Percentiles rank a stretch among this genome's conserved stretches.
Evolutionary conservation across 768 basidiomycete genomes (phyloP).

Genomic region (Agaricus subrufescens): DNA sequence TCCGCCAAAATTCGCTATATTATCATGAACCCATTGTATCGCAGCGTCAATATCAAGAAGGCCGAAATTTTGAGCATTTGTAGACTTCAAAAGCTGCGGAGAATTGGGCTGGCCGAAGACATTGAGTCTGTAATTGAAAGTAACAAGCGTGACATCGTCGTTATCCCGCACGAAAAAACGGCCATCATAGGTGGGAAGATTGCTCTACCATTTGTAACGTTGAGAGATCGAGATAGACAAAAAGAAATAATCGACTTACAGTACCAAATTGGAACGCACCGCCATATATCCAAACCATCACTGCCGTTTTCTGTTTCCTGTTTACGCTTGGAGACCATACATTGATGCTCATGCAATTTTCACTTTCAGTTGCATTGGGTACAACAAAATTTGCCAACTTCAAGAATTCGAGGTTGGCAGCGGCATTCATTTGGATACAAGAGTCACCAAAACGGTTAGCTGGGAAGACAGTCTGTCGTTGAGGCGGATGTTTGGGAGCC

Average conservation of each 20-base stretch:
- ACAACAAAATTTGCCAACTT: slow-evolving; percentile 20
- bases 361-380: slow-evolving; percentile 25
- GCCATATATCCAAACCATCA: slow-evolving; percentile 32
- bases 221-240: neutral
- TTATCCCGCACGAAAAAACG: slow-evolving; percentile 26
- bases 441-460: slow-evolving; percentile 1
- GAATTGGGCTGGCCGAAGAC: slow-evolving; percentile 37
- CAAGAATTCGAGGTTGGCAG: slow-evolving; percentile 19
- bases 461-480: slow-evolving; percentile 6
- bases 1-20: slow-evolving; percentile 42
- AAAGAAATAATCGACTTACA: slow-evolving; percentile 14
- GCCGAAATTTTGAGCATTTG: slow-evolving; percentile 32
- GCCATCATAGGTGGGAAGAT: slow-evolving; percentile 22
- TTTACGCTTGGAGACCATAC: slow-evolving; percentile 28
- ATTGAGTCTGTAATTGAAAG: slow-evolving; percentile 35
- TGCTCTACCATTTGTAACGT: slow-evolving; percentile 20
- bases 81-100: slow-evolving; percentile 25
- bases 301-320: slow-evolving; percentile 21
- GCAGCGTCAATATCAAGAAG: slow-evolving; percentile 34
- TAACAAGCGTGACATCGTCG: slow-evolving; percentile 31
- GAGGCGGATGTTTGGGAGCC: slow-evolving; percentile 21
- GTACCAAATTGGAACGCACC: slow-evolving; percentile 30
- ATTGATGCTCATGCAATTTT: slow-evolving; percentile 33
- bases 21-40: slow-evolving; percentile 43
- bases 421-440: slow-evolving; percentile 23